These are phyloP conservation scores for Claviceps purpurea DNA, from an alignment of 2,329 filamentous ascomycete species.

Conservation along the genomic window DNA sequence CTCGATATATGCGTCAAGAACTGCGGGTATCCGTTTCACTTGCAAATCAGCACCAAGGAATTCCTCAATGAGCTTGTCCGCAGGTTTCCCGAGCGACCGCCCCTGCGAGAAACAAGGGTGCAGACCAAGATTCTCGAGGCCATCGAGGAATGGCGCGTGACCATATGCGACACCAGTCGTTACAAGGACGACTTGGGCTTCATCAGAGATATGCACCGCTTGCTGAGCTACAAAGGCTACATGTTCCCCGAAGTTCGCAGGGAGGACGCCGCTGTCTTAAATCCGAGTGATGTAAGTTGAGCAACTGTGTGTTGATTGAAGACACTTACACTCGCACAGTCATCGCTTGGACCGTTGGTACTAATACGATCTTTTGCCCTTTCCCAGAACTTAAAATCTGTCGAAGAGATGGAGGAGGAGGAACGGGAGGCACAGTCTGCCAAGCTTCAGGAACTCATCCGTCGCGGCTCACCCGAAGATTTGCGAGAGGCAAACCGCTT, in stretches of 20 bases:
- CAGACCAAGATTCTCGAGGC: conserved; percentile 88
- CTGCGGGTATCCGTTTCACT: conserved; percentile 96
- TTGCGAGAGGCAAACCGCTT: conserved; percentile 92
- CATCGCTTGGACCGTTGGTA: conserved; percentile 14
- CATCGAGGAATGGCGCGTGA: conserved; percentile 96
- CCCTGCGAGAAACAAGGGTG: conserved; percentile 71
- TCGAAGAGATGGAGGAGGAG: conserved; percentile 97
- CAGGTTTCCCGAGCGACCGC: conserved; percentile 86
- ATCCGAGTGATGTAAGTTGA: conserved; percentile 78
- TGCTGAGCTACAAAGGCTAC: conserved; percentile 95
- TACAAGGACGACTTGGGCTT: conserved; percentile 97
- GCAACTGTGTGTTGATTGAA: background rate
- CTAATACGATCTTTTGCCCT: background rate
- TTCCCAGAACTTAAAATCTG: conserved; percentile 75
- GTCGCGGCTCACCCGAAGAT: conserved; percentile 81
- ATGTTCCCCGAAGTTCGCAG: conserved; percentile 82
- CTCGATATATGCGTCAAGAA: conserved; percentile 99
- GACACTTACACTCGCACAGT: no score
- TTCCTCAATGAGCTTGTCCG: conserved; percentile 97
- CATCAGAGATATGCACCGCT: conserved; percentile 91
- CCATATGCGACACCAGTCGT: conserved; percentile 93
- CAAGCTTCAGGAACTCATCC: conserved; percentile 95
- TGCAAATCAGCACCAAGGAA: conserved; percentile 97
- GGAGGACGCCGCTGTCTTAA: conserved; percentile 92
- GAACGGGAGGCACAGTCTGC: conserved; percentile 89